These are phyloP conservation scores for Pugionium cornutum DNA, from an alignment of 345 rosid species.

Conservation along the genomic window DNA sequence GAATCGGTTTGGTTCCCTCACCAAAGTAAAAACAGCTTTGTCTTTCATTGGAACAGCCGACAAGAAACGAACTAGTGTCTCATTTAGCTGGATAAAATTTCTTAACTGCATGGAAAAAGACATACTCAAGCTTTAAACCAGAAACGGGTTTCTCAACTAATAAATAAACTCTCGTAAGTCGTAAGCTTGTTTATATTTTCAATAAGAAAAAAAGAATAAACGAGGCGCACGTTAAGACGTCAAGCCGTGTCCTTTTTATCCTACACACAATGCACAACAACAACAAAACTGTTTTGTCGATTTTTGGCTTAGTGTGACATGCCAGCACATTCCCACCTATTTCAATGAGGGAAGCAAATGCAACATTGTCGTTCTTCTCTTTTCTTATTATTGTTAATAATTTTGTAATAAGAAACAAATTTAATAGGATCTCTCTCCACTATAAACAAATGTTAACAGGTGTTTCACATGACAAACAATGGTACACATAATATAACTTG, in stretches of 20 bases:
- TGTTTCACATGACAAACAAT: constrained; percentile 16
- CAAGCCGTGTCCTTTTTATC: not conserved
- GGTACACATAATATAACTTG: not conserved
- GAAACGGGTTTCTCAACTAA: not conserved
- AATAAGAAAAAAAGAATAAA: not conserved
- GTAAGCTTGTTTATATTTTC: no score
- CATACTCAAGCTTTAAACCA: not conserved
- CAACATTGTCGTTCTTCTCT: constrained; percentile 30
- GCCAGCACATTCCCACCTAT: constrained; percentile 40
- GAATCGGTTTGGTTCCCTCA: not conserved
- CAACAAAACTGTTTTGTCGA: not conserved
- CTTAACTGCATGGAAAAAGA: not conserved
- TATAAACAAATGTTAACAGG: constrained; percentile 20
- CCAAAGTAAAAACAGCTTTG: not conserved
- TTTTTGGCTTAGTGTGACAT: constrained; percentile 34
- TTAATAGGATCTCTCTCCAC: not conserved
- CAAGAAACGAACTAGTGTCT: constrained; percentile 10
- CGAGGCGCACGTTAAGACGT: constrained; percentile 13
- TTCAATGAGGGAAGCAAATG: constrained; percentile 25
- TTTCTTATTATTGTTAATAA: not conserved
- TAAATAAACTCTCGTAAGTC: not conserved
- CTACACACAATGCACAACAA: not conserved
- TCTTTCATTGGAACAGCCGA: constrained; percentile 4
- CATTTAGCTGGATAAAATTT: not conserved
- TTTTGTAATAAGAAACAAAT: constrained; percentile 4